These are phyloP conservation scores for Buddleja alternifolia DNA, from an alignment of 257 asterid species.

Conservation along the genomic window DNA sequence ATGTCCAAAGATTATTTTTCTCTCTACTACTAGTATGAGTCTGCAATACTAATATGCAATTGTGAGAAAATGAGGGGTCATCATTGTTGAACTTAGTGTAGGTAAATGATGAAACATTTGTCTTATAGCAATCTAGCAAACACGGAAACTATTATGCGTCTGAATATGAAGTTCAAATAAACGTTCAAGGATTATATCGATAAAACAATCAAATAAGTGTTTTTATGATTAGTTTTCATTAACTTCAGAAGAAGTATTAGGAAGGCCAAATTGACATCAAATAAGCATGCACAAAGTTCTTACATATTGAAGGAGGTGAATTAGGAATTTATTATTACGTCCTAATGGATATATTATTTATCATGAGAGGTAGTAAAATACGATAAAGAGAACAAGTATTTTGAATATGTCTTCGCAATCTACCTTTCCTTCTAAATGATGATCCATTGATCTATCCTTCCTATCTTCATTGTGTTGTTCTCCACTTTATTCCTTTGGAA, in stretches of 20 bases:
- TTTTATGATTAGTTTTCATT: neutral
- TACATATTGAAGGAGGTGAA: neutral
- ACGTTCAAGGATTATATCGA: neutral
- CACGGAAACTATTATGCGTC: neutral
- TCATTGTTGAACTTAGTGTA: neutral
- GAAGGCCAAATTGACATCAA: neutral
- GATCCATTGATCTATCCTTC: conserved; percentile 42
- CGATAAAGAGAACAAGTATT: neutral
- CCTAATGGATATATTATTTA: neutral
- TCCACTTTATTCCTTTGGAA: conserved; percentile 23
- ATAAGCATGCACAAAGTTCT: neutral
- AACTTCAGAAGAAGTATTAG: neutral
- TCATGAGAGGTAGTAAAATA: neutral
- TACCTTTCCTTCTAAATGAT: conserved; percentile 26
- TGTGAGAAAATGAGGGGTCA: neutral
- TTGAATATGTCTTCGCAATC: neutral
- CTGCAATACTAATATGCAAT: too few relatives aligned
- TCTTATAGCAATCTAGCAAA: neutral
- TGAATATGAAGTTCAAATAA: neutral
- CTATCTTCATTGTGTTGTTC: conserved; percentile 17
- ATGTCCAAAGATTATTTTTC: neutral
- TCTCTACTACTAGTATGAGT: too few relatives aligned
- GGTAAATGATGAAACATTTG: neutral
- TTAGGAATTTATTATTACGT: neutral
- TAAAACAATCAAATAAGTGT: neutral